Conservation (phyloP, 768 basidiomycete species). For the Russula lepida region DNA sequence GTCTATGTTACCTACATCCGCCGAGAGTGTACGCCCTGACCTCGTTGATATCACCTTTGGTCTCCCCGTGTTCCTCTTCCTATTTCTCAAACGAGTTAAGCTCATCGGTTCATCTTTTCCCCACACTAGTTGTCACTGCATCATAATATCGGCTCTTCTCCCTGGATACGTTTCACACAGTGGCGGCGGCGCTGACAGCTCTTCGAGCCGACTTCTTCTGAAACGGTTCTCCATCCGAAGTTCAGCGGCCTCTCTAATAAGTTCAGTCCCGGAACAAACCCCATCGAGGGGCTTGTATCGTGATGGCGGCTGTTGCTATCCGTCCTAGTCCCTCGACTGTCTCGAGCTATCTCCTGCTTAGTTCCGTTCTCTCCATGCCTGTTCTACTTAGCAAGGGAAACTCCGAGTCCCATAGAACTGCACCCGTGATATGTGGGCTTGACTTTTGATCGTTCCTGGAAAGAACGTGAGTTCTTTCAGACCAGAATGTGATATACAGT, state of each 20-base stretch:
- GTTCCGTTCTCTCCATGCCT: background rate
- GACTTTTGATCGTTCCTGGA: slow-evolving; percentile 9
- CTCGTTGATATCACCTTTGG: no score
- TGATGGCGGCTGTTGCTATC: background rate
- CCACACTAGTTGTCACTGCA: no score
- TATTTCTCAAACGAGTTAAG: no score
- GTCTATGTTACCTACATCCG: no score
- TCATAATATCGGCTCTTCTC: background rate
- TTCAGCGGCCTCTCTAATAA: background rate
- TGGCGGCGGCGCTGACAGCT: background rate
- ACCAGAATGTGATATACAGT: background rate
- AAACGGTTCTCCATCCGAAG: background rate
- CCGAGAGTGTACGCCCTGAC: no score
- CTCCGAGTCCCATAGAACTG: slow-evolving; percentile 4
- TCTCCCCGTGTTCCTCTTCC: no score
- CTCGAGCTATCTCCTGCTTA: no score
- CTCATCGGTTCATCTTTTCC: no score
- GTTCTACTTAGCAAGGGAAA: background rate
- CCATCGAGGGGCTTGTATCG: background rate
- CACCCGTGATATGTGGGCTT: background rate
- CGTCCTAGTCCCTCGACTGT: no score
- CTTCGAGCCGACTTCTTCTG: background rate
- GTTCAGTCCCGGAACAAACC: background rate
- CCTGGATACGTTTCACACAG: background rate
- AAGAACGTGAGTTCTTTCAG: slow-evolving; percentile 3